These are phyloP conservation scores for Limnanthes douglasii DNA, from an alignment of 345 rosid genomes.

Conservation along the genomic window DNA sequence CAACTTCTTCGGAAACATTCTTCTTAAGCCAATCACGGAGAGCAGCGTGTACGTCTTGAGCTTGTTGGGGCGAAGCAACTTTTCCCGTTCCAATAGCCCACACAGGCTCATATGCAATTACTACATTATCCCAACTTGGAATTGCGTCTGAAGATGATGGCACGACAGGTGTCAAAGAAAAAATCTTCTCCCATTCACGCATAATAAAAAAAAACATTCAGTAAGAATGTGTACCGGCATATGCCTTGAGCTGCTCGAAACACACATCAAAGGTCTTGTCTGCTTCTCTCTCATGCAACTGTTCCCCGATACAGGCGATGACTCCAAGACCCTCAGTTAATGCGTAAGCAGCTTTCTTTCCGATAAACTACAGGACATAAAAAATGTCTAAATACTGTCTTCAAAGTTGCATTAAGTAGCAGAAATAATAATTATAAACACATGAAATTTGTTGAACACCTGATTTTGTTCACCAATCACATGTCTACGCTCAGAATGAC, in stretches of 20 bases:
- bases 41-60: slow-evolving; percentile 92
- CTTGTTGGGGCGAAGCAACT: slow-evolving; percentile 89
- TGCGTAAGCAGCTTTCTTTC: slow-evolving; percentile 95
- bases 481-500: slow-evolving; percentile 96
- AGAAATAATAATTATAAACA: no score
- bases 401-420: slow-evolving; percentile 1
- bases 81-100: slow-evolving; percentile 99
- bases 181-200: slow-evolving; percentile 1
- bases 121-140: slow-evolving; percentile 82
- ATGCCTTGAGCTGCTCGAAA: slow-evolving; percentile 78
- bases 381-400: not conserved
- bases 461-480: slow-evolving; percentile 82
- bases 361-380: slow-evolving; percentile 48
- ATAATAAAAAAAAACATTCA: not conserved
- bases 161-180: not conserved
- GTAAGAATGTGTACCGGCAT: slow-evolving; percentile 37
- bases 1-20: slow-evolving; percentile 79
- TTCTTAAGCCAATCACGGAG: slow-evolving; percentile 86
- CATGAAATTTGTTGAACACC: no score
- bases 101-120: slow-evolving; percentile 94
- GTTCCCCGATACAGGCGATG: slow-evolving; percentile 92
- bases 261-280: slow-evolving; percentile 96
- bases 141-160: slow-evolving; percentile 44
- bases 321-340: slow-evolving; percentile 81
- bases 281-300: slow-evolving; percentile 82